phyloP scores from a whole-genome alignment of 2,329 filamentous ascomycete genomes.

The Exophiala viscosa region DNA sequence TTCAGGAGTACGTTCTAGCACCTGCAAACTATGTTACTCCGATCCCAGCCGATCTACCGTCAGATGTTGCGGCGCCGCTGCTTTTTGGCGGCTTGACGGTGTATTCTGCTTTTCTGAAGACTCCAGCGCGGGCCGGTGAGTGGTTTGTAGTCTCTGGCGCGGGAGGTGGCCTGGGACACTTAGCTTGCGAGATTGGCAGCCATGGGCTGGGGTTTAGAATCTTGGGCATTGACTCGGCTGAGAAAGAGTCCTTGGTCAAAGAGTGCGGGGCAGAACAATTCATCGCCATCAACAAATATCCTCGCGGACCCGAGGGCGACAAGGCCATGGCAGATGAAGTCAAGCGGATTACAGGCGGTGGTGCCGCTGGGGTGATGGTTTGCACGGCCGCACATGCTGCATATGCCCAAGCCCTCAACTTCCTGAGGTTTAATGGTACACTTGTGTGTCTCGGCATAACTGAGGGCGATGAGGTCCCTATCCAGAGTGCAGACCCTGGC shows the following conservation, averaged over 20 bases:
- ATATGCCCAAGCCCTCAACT: conserved; percentile 46
- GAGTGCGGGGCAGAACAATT: conserved; percentile 63
- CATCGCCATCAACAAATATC: conserved; percentile 55
- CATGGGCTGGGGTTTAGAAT: conserved; percentile 60
- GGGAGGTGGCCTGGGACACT: conserved; percentile 53
- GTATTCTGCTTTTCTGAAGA: conserved; percentile 61
- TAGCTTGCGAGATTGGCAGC: conserved; percentile 57
- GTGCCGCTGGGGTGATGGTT: conserved; percentile 59
- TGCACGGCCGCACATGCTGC: conserved; percentile 49
- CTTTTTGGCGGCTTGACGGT: conserved; percentile 64
- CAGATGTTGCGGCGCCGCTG: conserved; percentile 61
- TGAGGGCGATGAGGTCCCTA: conserved; percentile 42
- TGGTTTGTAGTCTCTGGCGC: conserved; percentile 55
- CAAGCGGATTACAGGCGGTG: conserved; percentile 54
- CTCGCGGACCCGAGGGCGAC: conserved; percentile 44
- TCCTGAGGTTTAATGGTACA: conserved; percentile 49
- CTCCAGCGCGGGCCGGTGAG: conserved; percentile 54
- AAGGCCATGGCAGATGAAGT: conserved; percentile 51
- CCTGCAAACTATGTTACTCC: conserved; percentile 65
- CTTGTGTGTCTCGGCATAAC: conserved; percentile 52
- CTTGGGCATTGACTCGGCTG: conserved; percentile 61
- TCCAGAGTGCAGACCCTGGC: conserved; percentile 43
- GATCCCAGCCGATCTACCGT: conserved; percentile 60
- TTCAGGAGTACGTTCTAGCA: conserved; percentile 63
- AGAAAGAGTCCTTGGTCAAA: conserved; percentile 56